phyloP scores from a whole-genome alignment of 2,329 filamentous ascomycete genomes.

The Fusarium beomiforme region DNA sequence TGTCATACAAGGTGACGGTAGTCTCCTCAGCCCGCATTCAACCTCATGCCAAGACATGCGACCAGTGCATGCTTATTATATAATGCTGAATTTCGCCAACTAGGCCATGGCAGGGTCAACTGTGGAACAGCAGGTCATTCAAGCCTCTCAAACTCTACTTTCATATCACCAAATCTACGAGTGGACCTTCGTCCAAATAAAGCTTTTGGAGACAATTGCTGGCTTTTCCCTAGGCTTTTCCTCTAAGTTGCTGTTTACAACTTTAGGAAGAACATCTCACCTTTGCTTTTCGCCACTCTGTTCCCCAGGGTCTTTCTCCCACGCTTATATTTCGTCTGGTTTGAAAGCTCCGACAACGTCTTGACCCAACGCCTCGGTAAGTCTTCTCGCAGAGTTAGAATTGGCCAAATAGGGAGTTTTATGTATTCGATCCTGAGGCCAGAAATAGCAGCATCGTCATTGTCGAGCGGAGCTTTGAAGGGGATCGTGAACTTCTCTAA shows the following conservation, averaged over 20 bases:
- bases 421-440: constrained; percentile 59
- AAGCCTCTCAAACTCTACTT: not conserved
- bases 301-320: constrained; percentile 52
- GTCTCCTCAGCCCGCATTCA: too few relatives aligned
- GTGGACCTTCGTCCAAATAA: constrained; percentile 43
- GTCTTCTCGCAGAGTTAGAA: constrained; percentile 64
- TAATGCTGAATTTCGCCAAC: not conserved
- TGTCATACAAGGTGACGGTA: too few relatives aligned
- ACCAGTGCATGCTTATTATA: not conserved
- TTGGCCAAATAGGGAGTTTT: constrained; percentile 63
- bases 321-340: too few relatives aligned
- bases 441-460: constrained; percentile 39
- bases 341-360: too few relatives aligned
- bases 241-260: constrained; percentile 55
- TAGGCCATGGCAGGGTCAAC: too few relatives aligned
- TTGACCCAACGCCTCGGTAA: constrained; percentile 62
- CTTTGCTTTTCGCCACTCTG: constrained; percentile 46
- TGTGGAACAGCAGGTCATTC: too few relatives aligned
- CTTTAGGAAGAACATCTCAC: constrained; percentile 49
- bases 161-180: constrained; percentile 46
- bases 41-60: not conserved
- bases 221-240: constrained; percentile 49
- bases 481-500: constrained; percentile 63
- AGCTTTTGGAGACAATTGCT: constrained; percentile 46
- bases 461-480: constrained; percentile 47